A percentile compares a stretch with the other conserved stretches of the same genome.
Conservation (phyloP, 2,329 filamentous ascomycete species). For the Drechslera avenae region DNA sequence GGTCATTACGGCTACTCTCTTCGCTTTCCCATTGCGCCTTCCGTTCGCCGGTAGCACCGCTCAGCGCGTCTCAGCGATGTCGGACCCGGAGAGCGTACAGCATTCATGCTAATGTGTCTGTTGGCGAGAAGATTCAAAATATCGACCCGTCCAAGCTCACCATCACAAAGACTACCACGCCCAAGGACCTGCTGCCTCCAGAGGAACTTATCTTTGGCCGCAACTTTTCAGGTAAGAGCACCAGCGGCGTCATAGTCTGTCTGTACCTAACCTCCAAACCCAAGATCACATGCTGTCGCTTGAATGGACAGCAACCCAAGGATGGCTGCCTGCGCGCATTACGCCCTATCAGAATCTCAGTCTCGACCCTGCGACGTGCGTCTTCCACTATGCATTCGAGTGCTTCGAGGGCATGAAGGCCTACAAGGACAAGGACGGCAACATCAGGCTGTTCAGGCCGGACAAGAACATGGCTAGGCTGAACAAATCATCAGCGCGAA, state of each 20-base stretch:
- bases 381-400: slow-evolving; percentile 98
- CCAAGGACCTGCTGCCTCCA: slow-evolving; percentile 74
- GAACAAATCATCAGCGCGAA: slow-evolving; percentile 88
- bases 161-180: slow-evolving; percentile 74
- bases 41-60: slow-evolving; percentile 33
- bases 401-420: slow-evolving; percentile 99
- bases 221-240: slow-evolving; percentile 77
- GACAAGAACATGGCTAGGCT: slow-evolving; percentile 95
- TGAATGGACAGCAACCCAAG: slow-evolving; percentile 85
- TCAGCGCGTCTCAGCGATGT: slow-evolving; percentile 53
- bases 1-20: slow-evolving; percentile 43
- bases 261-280: slow-evolving; percentile 19
- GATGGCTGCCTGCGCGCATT: slow-evolving; percentile 84
- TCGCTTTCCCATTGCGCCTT: slow-evolving; percentile 35
- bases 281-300: slow-evolving; percentile 95
- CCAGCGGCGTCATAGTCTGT: not conserved
- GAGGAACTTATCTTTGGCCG: slow-evolving; percentile 88
- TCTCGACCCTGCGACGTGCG: slow-evolving; percentile 92
- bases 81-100: slow-evolving; percentile 55
- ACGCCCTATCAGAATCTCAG: slow-evolving; percentile 96
- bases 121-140: slow-evolving; percentile 62
- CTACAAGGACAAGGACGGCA: slow-evolving; percentile 83
- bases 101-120: slow-evolving; percentile 54
- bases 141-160: slow-evolving; percentile 79
- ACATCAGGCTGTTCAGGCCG: slow-evolving; percentile 87